These are phyloP conservation scores for Gilbertella persicaria DNA, from an alignment of 371 early-diverging fungal genomes.

Conservation along the genomic window DNA sequence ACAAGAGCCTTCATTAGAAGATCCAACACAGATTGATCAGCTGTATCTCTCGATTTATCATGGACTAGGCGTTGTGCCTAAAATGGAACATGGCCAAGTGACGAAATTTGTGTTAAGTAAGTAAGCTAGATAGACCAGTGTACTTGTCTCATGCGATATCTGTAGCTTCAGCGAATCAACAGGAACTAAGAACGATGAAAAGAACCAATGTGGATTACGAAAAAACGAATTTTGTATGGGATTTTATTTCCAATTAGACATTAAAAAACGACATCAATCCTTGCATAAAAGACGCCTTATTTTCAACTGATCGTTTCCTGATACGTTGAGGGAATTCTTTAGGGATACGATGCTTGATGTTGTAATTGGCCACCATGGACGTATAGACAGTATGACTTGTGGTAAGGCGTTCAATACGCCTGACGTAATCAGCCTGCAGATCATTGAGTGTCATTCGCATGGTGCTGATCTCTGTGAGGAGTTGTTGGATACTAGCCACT, in stretches of 20 bases:
- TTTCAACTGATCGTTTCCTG: not conserved
- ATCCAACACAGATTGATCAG: conserved; percentile 1
- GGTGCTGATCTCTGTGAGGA: conserved; percentile 62
- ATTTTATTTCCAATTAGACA: conserved; percentile 5
- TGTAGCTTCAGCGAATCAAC: not conserved
- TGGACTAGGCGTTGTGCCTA: conserved; percentile 6
- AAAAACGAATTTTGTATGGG: not conserved
- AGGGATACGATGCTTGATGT: not conserved
- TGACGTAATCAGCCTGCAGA: conserved; percentile 64
- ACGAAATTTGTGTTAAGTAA: conserved; percentile 10
- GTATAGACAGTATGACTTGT: not conserved
- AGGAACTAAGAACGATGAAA: not conserved
- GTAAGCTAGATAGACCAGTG: not conserved
- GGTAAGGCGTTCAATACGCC: conserved; percentile 53
- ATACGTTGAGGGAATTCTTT: not conserved
- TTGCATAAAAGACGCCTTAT: conserved; percentile 2
- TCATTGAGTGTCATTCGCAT: conserved; percentile 64
- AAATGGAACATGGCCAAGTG: conserved; percentile 6
- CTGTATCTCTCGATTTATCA: conserved; percentile 2
- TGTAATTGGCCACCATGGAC: not conserved
- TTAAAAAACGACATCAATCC: conserved; percentile 1
- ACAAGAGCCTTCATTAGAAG: not conserved
- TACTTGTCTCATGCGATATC: not conserved
- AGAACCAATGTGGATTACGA: not conserved
- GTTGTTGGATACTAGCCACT: conserved; percentile 54